Base-by-base conservation (phyloP, 139 green algal species). In the Pleodorina starrii region DNA sequence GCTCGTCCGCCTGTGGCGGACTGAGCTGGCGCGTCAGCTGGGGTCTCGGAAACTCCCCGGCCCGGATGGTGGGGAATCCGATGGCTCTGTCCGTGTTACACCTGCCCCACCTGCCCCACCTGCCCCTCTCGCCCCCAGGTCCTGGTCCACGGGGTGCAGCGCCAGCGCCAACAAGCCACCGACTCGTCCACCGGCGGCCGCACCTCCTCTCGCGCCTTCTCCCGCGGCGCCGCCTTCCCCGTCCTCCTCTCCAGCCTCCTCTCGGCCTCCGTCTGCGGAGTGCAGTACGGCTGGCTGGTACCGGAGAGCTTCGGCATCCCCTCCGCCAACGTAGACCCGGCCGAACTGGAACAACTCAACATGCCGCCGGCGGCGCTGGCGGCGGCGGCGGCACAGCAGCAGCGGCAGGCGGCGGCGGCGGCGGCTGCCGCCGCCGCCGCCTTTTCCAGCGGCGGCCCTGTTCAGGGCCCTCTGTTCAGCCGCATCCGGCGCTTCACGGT, bases 211-310 rank as follows among this genome's bases (percentile, higher is more conserved):
- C 21, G 42, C 40, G 19, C 36, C 74, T 32, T 10, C 73, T 10
- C 10, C 36, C 19, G 35, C n/a, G 35, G 50, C n/a, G 51, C 60
- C 32, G 23, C 78, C 16, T 46, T 76, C 59, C 81, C 81, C 60
- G 9, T 87, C n/a, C 81, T 87, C 50, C 81, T 87, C 54, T 87
- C 81, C 60, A 44, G 19, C 19, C 81, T 87, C 32, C 81, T 87
- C 14, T 87, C 81, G 11, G 81, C 59, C 81, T 44, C 81, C 10
- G 43, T 87, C 12, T 87, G 81, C 63, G 81, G 81, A 7, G 81
- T 87, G 44, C 81, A 87, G 81, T 35, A 29, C n/a, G 81, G 81
- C 81, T 87, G 81, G 81, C 81, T 87, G 81, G n/a, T n/a, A 43
- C 60, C 60, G 14, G 60, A 77, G 59, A 66, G 43, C 66, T 88